A percentile compares a stretch with the other conserved stretches of the same genome.
Evolutionary conservation across 2,329 filamentous ascomycete species (phyloP).

Genomic region (Cladosporium colombiae): DNA sequence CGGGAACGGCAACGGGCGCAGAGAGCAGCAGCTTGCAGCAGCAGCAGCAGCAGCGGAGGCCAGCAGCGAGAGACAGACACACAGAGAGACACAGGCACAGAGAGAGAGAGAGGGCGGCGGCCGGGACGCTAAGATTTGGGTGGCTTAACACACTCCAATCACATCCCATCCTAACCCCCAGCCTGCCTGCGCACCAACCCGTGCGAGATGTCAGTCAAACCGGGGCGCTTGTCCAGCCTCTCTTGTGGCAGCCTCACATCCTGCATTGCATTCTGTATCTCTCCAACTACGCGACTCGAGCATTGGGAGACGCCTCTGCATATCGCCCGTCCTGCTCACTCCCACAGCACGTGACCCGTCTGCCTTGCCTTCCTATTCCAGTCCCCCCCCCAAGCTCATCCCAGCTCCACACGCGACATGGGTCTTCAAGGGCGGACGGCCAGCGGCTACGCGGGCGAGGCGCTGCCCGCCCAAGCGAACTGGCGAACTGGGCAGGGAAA

Average conservation of each 20-base stretch:
- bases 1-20: slow-evolving; percentile 1
- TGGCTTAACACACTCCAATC: slow-evolving; percentile 15
- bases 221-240: neutral
- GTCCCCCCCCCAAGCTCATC: slow-evolving; percentile 1
- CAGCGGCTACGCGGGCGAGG: slow-evolving; percentile 8
- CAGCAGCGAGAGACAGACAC: neutral
- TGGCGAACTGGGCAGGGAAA: slow-evolving; percentile 1
- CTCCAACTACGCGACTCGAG: neutral
- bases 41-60: neutral
- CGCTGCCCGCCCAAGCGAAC: slow-evolving; percentile 10
- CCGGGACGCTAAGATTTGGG: slow-evolving; percentile 13
- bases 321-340: neutral
- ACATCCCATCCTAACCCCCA: neutral
- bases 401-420: slow-evolving; percentile 8
- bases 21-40: neutral
- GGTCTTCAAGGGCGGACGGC: slow-evolving; percentile 8
- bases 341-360: neutral
- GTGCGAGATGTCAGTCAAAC: neutral
- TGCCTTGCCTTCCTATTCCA: neutral
- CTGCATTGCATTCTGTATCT: neutral
- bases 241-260: slow-evolving; percentile 12
- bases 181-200: slow-evolving; percentile 1
- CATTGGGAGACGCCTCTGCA: neutral
- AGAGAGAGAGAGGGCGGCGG: neutral
- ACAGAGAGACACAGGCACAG: neutral